Base-by-base conservation (phyloP, 495 filamentous ascomycete species). In the Parmelia sp. region DNA sequence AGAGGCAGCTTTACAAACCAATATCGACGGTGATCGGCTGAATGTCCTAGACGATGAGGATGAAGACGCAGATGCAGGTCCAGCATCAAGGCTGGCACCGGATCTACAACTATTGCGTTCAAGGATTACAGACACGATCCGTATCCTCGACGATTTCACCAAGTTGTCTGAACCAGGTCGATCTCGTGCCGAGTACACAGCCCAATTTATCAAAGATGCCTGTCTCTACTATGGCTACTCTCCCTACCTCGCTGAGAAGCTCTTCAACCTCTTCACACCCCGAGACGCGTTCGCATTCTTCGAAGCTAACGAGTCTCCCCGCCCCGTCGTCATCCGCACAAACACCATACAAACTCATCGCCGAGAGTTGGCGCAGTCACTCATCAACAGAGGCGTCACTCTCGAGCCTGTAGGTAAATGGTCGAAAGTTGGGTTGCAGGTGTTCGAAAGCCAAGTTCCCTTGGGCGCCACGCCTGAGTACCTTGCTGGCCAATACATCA, bases 381-480 rank as follows among this genome's bases (percentile, higher is more conserved):
- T 98, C 45, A 98, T 98, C 80, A 97, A 96, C 78, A 91, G 94
- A 58, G 94, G 94, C 64, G 94, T 97, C 51, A 92, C 92, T 23
- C 83, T 98, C 40, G 94, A 98, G 74, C 94, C 94, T 15, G 90
- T 98, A 2, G 94, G 94, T 45, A 98, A 98, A 73, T 98, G 94
- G 94, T 94, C 90, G 42, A 98, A 98, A 76, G 90, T 97, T 68
- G 94, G 94, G 49, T 82, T 98, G 14, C 94, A 98, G 74, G 83
- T 98, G 36, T 98, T 97, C 76, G 95, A 97, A 71, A 89, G 88
- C 56, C 86, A 86, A 61, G 95, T 97, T 0, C 94, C 94, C 3
- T 83, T 97, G n/a, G 95, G 93, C 79, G 95, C 95, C 29, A 98
- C 95, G 0, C 95, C 94, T 1, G 95, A 98, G 72, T 97, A 97